Evolutionary conservation across 2,329 filamentous ascomycete species (phyloP), one percentile per base, ranked within the genome.

Genomic region (Cryphonectria parasitica): DNA sequence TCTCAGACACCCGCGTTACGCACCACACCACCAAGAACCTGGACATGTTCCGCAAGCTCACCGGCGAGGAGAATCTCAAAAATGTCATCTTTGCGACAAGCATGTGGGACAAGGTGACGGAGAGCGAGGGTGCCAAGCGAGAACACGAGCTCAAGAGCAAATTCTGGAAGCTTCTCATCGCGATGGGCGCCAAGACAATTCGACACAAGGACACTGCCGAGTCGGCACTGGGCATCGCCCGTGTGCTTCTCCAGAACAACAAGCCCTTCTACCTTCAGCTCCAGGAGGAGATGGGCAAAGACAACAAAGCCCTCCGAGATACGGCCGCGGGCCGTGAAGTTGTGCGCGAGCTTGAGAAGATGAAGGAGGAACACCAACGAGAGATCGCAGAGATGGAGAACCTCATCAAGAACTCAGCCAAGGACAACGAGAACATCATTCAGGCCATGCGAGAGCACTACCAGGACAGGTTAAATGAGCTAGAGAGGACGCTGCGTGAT

Each of bases 191-290:
- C 34, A 76, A 76, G 67, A 74, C 72, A 5, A 68, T 71, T 5
- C 74, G 74, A 34, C 75, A 78, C 71, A 68, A 67, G 49, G 78
- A 74, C 58, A 77, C 75, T 1, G 52, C 67, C 1, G 74, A 74
- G 36, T 77, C 75, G 22, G 77, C 76, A 8, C 68, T 41, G 17
- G 58, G 64, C 5, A 74, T 77, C 39, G 73, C 76, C 11, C 62
- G 63, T 10, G 70, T 45, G 45, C 71, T 78, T 34, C 71, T 75
- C 67, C 89, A 28, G 13, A 63, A 63, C 77, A 92, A 91, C 69
- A 89, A 90, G 75, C 89, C 88, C 11, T 82, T 92, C 66, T 92
- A 91, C 77, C 84, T 88, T 64, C 85, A 87, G 41, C 91, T 92
- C 78, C 66, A 68, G 74, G 86, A 89, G 62, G 90, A 92, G 77